Conservation (phyloP, 805 yeast species). For the Cyberlindnera mycetangii region DNA sequence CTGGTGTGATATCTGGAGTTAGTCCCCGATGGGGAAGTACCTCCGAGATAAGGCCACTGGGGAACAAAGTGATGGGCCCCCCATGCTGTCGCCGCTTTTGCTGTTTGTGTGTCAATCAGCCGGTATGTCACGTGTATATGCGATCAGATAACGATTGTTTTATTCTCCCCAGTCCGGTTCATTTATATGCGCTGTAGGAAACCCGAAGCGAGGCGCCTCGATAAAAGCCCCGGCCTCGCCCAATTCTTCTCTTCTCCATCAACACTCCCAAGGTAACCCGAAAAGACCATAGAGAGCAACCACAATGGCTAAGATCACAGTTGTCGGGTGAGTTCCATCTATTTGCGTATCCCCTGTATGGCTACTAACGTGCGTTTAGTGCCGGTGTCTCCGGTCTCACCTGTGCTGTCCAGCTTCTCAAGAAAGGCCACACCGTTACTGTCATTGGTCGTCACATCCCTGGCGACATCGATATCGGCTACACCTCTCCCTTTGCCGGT, state of each 20-base stretch:
- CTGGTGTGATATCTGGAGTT: background rate
- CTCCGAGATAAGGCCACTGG: background rate
- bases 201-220: too few relatives aligned
- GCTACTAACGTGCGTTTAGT: slow-evolving; percentile 3
- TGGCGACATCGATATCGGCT: slow-evolving; percentile 51
- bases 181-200: too few relatives aligned
- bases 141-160: too few relatives aligned
- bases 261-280: background rate
- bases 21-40: background rate
- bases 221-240: background rate
- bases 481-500: slow-evolving; percentile 69
- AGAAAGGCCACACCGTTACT: slow-evolving; percentile 40
- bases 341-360: background rate
- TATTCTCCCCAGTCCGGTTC: background rate
- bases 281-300: background rate
- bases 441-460: slow-evolving; percentile 48
- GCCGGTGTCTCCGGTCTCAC: slow-evolving; percentile 61
- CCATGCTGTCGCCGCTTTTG: too few relatives aligned
- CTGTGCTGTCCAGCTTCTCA: slow-evolving; percentile 41
- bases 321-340: slow-evolving; percentile 17
- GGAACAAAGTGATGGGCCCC: too few relatives aligned
- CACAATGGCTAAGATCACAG: slow-evolving; percentile 16
- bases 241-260: background rate
- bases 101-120: too few relatives aligned
- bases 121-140: too few relatives aligned